Base-by-base conservation (phyloP, 1,139 yeast genomes). In the Yamadazyma blattariae region DNA sequence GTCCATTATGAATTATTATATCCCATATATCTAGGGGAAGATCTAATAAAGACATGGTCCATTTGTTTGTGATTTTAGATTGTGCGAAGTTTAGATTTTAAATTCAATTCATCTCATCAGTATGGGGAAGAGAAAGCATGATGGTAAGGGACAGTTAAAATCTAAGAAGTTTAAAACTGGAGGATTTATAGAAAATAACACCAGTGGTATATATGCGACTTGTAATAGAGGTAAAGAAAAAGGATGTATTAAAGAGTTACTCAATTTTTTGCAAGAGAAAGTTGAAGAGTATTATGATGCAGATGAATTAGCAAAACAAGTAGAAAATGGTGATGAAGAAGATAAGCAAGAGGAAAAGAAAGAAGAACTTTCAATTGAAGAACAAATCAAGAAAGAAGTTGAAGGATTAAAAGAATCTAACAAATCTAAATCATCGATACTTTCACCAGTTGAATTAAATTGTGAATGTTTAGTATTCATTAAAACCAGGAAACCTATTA, bases 381-480 rank as follows among this genome's bases (percentile, higher is more conserved):
- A 84, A 10, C 80, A 82, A 31, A 78, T 89, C 39, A 71, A 81
- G 40, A 71, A 66, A 34, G 97, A 89, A 51, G 59, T 90, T 12
- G 74, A 67, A 19, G 83, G 71, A 14, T 48, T 87, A 50, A 76
- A 79, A 57, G 57, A 59, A 17, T 40, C 52, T 24, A 61, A 61
- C 38, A 54, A 56, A 34, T 59, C 67, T 19, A 66, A 69, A 47
- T 68, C 70, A 37, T 74, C 72, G 21, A 58, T 79, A 11, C 64
- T 89, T 30, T 67, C 71, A 29, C 82, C 86, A 17, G 71, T 88
- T 25, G 85, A 82, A 12, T 57, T 89, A 31, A 85, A 81, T 18
- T 83, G 94, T 52, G 96, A 88, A 56, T 92, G 98, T 60, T 71
- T 83, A 30, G 74, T 89, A 2, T 92, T 92, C 56, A 77, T 89